Evolutionary conservation across 257 asterid species (phyloP), one percentile per base, ranked within the genome.

Genomic region (Perilla frutescens): DNA sequence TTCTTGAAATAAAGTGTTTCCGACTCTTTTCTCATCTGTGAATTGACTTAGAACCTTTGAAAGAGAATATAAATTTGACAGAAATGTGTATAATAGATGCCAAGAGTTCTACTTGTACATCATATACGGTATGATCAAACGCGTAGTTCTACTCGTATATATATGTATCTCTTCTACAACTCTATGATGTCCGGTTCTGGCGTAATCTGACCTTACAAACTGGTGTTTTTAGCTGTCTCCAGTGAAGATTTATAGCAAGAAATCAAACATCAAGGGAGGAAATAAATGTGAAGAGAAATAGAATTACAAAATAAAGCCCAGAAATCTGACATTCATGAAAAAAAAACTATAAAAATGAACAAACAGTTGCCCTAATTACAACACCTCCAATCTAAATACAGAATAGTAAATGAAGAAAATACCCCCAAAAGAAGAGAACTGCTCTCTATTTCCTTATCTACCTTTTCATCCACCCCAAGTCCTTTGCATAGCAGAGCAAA

Each of bases 1-100:
- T 80, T 80, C 89, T 74, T 70, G 57, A 54, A 49, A 64, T 15
- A 76, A 64, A 81, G 73, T 68, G 76, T 56, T 76, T 47, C 32
- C 45, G 31, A 41, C 60, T 56, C 20, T 55, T 49, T 55, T 14
- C 9, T 63, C 82, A 51, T 66, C 29, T 54, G 9, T 64, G 57
- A 57, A 14, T 20, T 41, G 69, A 43, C 40, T 58, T 47, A 66
- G 58, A 73, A 62, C 76, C 77, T 73, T 74, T 81, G 74, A 77
- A 71, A 73, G 37, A 50, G 81, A 78, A 73, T 77, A 53, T 71
- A 57, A 59, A 31, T 66, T 54, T 5, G 43, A 76, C 15, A 60
- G 8, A 43, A 37, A 32, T 66, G 13, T 47, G 29, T 15, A 36
- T 43, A 6, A 40, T 44, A 48, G 70, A 75, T 67, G 74, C 65